Evolutionary conservation across 1,284 basidiomycete genomes (phyloP), one percentile per base, ranked within the genome.

Genomic region (Ceratobasidium sp.): DNA sequence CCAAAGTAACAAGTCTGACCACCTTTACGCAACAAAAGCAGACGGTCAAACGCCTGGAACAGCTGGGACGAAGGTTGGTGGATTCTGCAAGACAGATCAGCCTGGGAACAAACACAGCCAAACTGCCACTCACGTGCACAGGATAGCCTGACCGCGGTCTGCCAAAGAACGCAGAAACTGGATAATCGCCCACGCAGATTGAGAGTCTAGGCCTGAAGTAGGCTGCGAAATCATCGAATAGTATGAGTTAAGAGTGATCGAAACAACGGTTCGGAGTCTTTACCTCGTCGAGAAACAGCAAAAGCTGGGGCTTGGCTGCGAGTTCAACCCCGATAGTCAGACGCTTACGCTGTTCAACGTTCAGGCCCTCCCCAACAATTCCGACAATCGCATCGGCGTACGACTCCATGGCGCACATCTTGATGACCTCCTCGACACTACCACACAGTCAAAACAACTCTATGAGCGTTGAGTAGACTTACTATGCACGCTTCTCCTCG

Each of bases 1-100:
- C 92, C 93, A 77, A 93, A 93, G 79, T 91, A 93, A 1, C 91
- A 89, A 0, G 87, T 92, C 80, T 91, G 84, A 0, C 91, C 91
- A n/a, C 91, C 91, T 76, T 86, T 87, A 21, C 84, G 83, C 7
- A 91, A 82, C 16, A 73, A 28, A 6, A 89, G 80, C 14, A 89
- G 79, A 30, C 85, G 80, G 77, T 91, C 89, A 78, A 95, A 95
- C 74, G 88, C 89, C 79, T 90, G 88, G 80, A 91, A 91, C 26
- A 91, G 81, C 78, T 18, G 7, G 7, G 85, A 82, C 74, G 85
- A 85, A 30, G 85, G 85, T 76, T 87, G 85, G 77, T 87, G 85
- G 76, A 92, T 91, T 18, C 82, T 78, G 57, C 91, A 81, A 74
- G 91, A 11, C 14, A 49, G 2, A 1, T 21, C 47, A 28, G 32